Conservation (phyloP, 2,329 filamentous ascomycete species). For the Aspergillus jensenii region DNA sequence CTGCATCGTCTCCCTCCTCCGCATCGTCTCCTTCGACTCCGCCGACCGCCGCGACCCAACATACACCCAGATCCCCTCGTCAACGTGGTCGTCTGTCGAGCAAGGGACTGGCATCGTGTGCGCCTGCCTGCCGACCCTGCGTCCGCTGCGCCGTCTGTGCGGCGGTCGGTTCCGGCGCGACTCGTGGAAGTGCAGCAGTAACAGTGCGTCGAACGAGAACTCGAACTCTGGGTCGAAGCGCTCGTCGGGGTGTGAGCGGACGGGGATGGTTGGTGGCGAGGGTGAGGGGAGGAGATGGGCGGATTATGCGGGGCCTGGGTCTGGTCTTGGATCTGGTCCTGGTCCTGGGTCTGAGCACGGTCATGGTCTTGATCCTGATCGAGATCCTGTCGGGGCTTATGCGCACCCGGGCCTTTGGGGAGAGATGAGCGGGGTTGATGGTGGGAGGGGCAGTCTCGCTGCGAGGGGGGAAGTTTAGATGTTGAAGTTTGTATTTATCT, state of each 20-base stretch:
- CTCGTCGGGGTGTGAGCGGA: not conserved
- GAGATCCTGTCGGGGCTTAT: too few relatives aligned
- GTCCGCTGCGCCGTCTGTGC: slow-evolving; percentile 14
- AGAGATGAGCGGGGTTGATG: too few relatives aligned
- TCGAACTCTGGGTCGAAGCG: not conserved
- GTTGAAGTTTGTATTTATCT: not conserved
- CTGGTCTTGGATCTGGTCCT: too few relatives aligned
- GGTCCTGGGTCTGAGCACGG: not conserved
- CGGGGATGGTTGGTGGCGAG: too few relatives aligned
- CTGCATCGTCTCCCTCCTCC: slow-evolving; percentile 25
- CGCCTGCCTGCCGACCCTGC: slow-evolving; percentile 28
- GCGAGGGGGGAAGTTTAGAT: not conserved
- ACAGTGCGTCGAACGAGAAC: too few relatives aligned
- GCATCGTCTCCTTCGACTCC: slow-evolving; percentile 21
- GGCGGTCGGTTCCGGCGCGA: not conserved
- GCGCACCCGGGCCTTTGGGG: too few relatives aligned
- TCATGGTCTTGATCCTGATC: too few relatives aligned
- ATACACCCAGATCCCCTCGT: slow-evolving; percentile 18
- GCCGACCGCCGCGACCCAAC: slow-evolving; percentile 16
- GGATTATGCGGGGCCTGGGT: too few relatives aligned
- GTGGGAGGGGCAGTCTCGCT: not conserved
- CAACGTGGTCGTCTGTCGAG: slow-evolving; percentile 29
- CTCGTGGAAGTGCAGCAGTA: not conserved
- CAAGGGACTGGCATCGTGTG: slow-evolving; percentile 30
- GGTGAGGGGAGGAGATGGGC: too few relatives aligned